These are phyloP conservation scores for Afroboletus lepidellus DNA, from an alignment of 1,284 basidiomycete species.

Conservation along the genomic window DNA sequence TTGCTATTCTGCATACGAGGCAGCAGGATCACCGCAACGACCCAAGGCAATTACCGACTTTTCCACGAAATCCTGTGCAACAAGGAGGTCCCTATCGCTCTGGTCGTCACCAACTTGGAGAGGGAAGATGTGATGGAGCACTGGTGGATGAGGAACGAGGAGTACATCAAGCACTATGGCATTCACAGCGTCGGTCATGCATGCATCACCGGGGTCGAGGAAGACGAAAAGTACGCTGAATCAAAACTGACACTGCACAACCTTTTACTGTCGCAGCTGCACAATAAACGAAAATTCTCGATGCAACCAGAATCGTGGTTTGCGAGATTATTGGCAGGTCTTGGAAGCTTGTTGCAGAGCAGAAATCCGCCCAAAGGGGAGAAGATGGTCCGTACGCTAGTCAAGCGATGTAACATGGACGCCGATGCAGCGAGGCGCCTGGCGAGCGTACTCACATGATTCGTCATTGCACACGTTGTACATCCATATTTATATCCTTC, in stretches of 20 bases:
- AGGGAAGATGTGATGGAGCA: slow-evolving; percentile 36
- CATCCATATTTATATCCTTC: not conserved
- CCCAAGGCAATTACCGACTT: slow-evolving; percentile 37
- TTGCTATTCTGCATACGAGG: slow-evolving; percentile 41
- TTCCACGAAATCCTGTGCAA: slow-evolving; percentile 38
- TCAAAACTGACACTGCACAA: slow-evolving; percentile 15
- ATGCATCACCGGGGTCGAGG: slow-evolving; percentile 40
- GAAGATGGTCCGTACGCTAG: slow-evolving; percentile 23
- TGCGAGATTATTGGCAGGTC: slow-evolving; percentile 21
- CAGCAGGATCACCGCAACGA: slow-evolving; percentile 35
- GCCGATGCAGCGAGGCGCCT: slow-evolving; percentile 27
- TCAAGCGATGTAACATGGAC: slow-evolving; percentile 32
- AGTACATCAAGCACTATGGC: slow-evolving; percentile 30
- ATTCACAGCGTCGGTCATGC: slow-evolving; percentile 36
- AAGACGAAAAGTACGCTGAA: slow-evolving; percentile 28
- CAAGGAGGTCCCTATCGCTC: slow-evolving; percentile 36
- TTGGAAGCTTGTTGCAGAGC: slow-evolving; percentile 20
- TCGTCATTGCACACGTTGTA: not conserved
- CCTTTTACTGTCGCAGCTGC: slow-evolving; percentile 21
- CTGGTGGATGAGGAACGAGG: slow-evolving; percentile 40
- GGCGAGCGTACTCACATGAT: slow-evolving; percentile 9
- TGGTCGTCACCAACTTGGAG: slow-evolving; percentile 42
- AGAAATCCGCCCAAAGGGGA: slow-evolving; percentile 27
- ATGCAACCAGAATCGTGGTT: slow-evolving; percentile 30
- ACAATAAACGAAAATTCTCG: slow-evolving; percentile 17